Evolutionary conservation across 805 yeast genomes (phyloP).

Genomic region (Metschnikowia borealis): DNA sequence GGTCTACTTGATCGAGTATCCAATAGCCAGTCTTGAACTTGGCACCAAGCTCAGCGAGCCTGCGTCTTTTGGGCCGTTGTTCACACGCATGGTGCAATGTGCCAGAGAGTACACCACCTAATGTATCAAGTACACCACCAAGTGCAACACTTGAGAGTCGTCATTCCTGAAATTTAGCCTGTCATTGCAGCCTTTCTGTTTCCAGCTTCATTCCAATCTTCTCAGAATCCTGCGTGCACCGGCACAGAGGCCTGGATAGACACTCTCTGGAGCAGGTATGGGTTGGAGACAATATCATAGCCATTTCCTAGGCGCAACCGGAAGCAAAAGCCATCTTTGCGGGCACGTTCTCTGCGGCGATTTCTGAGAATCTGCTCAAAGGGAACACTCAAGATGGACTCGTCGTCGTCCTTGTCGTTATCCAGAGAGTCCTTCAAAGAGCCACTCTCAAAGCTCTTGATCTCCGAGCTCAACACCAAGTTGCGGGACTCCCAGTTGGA

Average conservation of each 20-base stretch:
- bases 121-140: neutral
- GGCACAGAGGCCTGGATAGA: slow-evolving; percentile 5
- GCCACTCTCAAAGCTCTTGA: slow-evolving; percentile 11
- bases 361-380: slow-evolving; percentile 21
- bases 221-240: neutral
- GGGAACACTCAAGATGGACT: slow-evolving; percentile 19
- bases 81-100: slow-evolving; percentile 13
- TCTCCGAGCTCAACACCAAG: slow-evolving; percentile 24
- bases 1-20: slow-evolving; percentile 10
- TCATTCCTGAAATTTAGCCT: neutral
- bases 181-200: too few relatives aligned
- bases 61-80: slow-evolving; percentile 12
- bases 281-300: slow-evolving; percentile 9
- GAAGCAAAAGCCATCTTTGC: slow-evolving; percentile 9
- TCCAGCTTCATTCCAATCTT: too few relatives aligned
- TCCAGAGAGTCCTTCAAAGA: slow-evolving; percentile 11
- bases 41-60: slow-evolving; percentile 10
- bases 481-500: slow-evolving; percentile 36
- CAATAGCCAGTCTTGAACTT: slow-evolving; percentile 12
- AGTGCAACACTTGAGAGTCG: neutral
- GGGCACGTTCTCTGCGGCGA: slow-evolving; percentile 19
- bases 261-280: slow-evolving; percentile 7
- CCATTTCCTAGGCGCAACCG: slow-evolving; percentile 15
- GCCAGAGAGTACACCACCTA: slow-evolving; percentile 9
- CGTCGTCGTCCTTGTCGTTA: slow-evolving; percentile 25